phyloP scores from a whole-genome alignment of 2,329 filamentous ascomycete genomes.

The Clonostachys rosea region DNA sequence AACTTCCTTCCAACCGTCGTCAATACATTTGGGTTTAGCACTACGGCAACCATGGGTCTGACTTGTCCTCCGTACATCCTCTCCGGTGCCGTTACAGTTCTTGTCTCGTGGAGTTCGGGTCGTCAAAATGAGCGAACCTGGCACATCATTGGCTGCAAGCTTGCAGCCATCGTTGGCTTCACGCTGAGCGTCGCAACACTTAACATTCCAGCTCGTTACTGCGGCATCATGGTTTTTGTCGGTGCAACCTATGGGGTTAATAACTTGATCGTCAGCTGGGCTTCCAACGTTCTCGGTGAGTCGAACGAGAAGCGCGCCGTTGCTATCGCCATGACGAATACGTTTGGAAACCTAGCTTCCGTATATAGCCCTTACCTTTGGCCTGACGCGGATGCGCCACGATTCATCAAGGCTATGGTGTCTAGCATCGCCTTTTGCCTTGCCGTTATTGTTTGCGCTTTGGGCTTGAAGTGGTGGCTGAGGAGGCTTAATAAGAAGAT shows the following conservation, averaged over 20 bases:
- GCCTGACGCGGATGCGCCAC: slow-evolving; percentile 5
- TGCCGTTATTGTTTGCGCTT: slow-evolving; percentile 26
- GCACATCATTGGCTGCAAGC: slow-evolving; percentile 33
- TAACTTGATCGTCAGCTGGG: slow-evolving; percentile 7
- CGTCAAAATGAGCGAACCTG: slow-evolving; percentile 34
- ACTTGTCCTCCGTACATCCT: slow-evolving; percentile 28
- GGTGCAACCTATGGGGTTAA: slow-evolving; percentile 22
- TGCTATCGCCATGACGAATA: slow-evolving; percentile 8
- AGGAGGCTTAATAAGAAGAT: slow-evolving; percentile 27
- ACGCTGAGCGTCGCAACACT: slow-evolving; percentile 14
- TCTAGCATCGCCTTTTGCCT: slow-evolving; percentile 24
- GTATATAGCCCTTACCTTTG: slow-evolving; percentile 9
- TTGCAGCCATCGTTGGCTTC: slow-evolving; percentile 31
- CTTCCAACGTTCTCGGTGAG: slow-evolving; percentile 9
- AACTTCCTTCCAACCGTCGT: slow-evolving; percentile 12
- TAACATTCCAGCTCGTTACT: slow-evolving; percentile 17
- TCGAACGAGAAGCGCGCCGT: slow-evolving; percentile 8
- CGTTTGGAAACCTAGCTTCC: slow-evolving; percentile 7
- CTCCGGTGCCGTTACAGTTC: slow-evolving; percentile 16
- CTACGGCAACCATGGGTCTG: slow-evolving; percentile 41
- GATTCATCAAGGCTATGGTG: slow-evolving; percentile 22
- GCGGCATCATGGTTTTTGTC: slow-evolving; percentile 19
- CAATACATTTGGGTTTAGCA: slow-evolving; percentile 33
- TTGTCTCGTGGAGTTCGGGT: slow-evolving; percentile 23
- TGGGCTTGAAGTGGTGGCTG: slow-evolving; percentile 25